Evolutionary conservation across 371 early-diverging fungal genomes (phyloP).

Genomic region (Apophysomyces ossiformis): DNA sequence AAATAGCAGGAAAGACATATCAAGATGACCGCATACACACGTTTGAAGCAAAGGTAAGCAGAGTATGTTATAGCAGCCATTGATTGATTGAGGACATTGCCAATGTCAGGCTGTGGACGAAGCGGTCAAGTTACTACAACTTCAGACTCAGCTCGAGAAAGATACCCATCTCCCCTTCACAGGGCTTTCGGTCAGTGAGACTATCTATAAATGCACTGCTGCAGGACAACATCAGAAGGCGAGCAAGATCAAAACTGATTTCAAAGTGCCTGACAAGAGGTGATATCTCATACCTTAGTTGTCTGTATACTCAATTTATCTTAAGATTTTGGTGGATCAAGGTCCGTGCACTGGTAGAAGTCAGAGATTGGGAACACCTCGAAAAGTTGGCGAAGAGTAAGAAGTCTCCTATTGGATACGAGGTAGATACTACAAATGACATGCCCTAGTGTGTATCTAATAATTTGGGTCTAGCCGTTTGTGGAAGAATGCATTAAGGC

Average conservation of each 20-base stretch:
- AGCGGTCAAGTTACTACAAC: conserved; percentile 73
- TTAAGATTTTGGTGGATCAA: conserved; percentile 85
- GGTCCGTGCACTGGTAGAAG: conserved; percentile 80
- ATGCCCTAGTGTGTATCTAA: neutral
- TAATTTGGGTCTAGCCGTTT: conserved; percentile 60
- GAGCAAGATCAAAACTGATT: conserved; percentile 77
- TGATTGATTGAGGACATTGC: neutral
- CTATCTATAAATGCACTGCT: conserved; percentile 79
- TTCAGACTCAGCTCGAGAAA: conserved; percentile 75
- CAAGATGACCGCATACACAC: conserved; percentile 71
- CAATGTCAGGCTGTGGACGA: conserved; percentile 72
- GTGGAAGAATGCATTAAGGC: conserved; percentile 84
- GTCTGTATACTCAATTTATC: neutral
- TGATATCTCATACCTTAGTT: conserved; percentile 26
- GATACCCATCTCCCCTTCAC: conserved; percentile 71
- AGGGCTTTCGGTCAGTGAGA: conserved; percentile 84
- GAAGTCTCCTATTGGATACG: conserved; percentile 85
- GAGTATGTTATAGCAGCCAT: neutral
- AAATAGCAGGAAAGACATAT: conserved; percentile 71
- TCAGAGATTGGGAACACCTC: conserved; percentile 86
- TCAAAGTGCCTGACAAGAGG: conserved; percentile 88
- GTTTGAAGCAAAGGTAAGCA: conserved; percentile 75
- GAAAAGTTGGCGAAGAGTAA: conserved; percentile 81
- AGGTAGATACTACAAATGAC: conserved; percentile 33
- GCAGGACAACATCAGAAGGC: conserved; percentile 77